Evolutionary conservation across 2,329 filamentous ascomycete genomes (phyloP), one percentile per base, ranked within the genome.

Genomic region (Pleomassaria siparia): DNA sequence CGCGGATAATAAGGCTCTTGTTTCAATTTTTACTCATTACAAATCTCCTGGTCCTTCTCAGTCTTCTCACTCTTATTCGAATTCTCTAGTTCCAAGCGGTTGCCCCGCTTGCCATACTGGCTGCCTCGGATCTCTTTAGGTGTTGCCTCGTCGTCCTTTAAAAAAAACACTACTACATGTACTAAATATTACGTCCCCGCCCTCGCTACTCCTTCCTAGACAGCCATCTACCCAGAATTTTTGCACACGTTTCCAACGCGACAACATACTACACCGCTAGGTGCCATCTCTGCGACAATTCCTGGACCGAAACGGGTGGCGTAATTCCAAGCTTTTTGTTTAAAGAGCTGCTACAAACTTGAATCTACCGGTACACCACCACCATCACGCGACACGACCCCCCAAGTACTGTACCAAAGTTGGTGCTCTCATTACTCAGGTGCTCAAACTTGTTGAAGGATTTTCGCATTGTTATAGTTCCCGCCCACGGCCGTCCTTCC

Each of bases 1-100:
- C 54, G 54, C 54, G 54, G 54, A 57, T 33, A n/a, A n/a, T n/a
- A 35, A 43, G 41, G 45, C 26, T 22, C 24, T 43, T 44, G 20
- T 43, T 41, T 37, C 16, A 9, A 54, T 51, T 47, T 55, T 49
- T 51, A 47, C 51, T 49, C 43, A 21, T 30, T 33, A 13, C n/a
- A 36, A 20, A 13, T 44, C 35, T 25, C 36, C n/a, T n/a, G n/a
- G n/a, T n/a, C n/a, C n/a, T n/a, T n/a, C n/a, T n/a, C n/a, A n/a
- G n/a, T n/a, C n/a, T n/a, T n/a, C n/a, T n/a, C n/a, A n/a, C n/a
- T n/a, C n/a, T n/a, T n/a, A n/a, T n/a, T n/a, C n/a, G n/a, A n/a
- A n/a, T n/a, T n/a, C n/a, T n/a, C n/a, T n/a, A n/a, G n/a, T n/a
- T n/a, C n/a, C n/a, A n/a, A n/a, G n/a, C n/a, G n/a, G 29, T 4